Evolutionary conservation across 345 rosid genomes (phyloP), one percentile per base, ranked within the genome.

Genomic region (Boechera retrofracta): DNA sequence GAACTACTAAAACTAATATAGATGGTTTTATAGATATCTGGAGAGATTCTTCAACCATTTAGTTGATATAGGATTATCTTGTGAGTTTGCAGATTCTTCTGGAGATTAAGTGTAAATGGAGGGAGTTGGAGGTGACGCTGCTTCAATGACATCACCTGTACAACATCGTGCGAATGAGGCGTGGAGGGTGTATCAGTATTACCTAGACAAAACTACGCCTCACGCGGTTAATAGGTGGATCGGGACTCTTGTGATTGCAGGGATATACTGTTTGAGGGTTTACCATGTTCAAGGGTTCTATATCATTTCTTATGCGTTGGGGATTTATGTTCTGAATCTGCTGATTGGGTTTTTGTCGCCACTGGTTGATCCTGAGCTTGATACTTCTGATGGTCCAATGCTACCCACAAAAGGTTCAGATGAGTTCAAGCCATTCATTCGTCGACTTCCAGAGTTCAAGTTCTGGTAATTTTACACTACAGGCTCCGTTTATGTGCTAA

Each of bases 401-500:
- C 73, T 93, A 66, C 97, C 98, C 0, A 93, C 97, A 3, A 93
- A 87, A 82, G 92, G 91, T 60, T 93, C 98, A 29, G 96, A 93
- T 77, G 98, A 93, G 81, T 93, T 93, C 85, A 91, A 87, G 86
- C 97, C 97, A 0, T 93, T 91, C 75, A 91, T 93, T 70, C 92
- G 97, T 39, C 86, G 98, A 35, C 96, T 93, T 56, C 98, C 98
- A 0, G 97, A 93, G 89, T 91, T 93, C 53, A 93, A 93, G 77
- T 93, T 91, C 85, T 93, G 97, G 97, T 93, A 88, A 84, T 42
- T 26, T 38, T 63, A 48, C 48, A 26, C 11, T 24, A 21, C 13
- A 5, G 0, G 10, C 49, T 63, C 18, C 12, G 7, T 62, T 2
- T 24, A 48, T 48, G 4, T 52, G 39, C 59, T 73, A 63, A 36